phyloP scores from a whole-genome alignment of 2,329 filamentous ascomycete genomes.

The Aspergillus phoenicis region DNA sequence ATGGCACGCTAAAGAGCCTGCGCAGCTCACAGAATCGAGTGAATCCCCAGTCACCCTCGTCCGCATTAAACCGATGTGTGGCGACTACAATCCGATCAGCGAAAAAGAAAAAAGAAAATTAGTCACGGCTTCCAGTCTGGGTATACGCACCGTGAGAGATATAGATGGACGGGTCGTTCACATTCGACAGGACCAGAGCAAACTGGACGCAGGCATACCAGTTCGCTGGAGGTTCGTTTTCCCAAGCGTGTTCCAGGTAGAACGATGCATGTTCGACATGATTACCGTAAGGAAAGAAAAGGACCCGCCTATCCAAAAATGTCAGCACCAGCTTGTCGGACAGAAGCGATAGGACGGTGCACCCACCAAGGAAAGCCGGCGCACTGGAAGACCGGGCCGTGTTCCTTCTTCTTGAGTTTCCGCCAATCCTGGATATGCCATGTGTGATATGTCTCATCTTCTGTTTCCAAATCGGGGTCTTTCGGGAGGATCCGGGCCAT shows the following conservation, averaged over 20 bases:
- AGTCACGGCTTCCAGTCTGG: conserved; percentile 5
- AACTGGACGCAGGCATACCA: conserved; percentile 99
- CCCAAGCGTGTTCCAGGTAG: conserved; percentile 93
- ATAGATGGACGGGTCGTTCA: conserved; percentile 84
- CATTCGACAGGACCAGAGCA: conserved; percentile 89
- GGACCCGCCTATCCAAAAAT: conserved; percentile 69
- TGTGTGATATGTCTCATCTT: conserved; percentile 74
- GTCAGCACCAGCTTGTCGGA: conserved; percentile 26
- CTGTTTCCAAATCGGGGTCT: conserved; percentile 76
- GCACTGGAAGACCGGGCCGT: conserved; percentile 84
- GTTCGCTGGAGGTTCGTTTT: conserved; percentile 75
- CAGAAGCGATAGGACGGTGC: conserved; percentile 6
- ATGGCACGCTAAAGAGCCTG: conserved; percentile 77
- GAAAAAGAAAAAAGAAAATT: neutral
- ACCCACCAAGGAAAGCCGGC: conserved; percentile 83
- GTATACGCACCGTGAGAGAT: conserved; percentile 64
- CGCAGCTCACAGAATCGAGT: conserved; percentile 92
- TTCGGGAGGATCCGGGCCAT: conserved; percentile 75
- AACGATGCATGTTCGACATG: conserved; percentile 92
- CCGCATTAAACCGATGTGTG: conserved; percentile 93
- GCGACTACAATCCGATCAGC: conserved; percentile 55
- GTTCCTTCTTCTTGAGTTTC: conserved; percentile 73
- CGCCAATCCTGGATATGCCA: conserved; percentile 91
- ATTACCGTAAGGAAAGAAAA: conserved; percentile 95
- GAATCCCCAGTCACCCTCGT: conserved; percentile 98